These are phyloP conservation scores for Fusarium guadeloupense DNA, from an alignment of 2,329 filamentous ascomycete genomes.

Conservation along the genomic window DNA sequence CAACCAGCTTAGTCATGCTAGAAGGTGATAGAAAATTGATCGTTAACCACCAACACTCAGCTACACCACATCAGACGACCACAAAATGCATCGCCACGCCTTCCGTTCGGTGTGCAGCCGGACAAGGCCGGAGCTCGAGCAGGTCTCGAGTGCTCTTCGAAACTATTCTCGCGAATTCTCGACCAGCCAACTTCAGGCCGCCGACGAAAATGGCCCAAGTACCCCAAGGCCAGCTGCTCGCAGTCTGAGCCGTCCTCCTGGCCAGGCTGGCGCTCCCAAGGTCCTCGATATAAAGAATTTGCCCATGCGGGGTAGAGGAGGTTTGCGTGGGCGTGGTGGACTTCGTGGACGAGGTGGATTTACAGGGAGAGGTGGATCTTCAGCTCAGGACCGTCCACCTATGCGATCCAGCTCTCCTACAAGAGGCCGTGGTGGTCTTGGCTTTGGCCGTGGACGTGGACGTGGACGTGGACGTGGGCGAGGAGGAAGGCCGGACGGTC, in stretches of 20 bases:
- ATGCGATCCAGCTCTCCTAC: conserved; percentile 5
- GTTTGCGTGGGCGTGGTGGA: conserved; percentile 25
- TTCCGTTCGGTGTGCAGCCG: conserved; percentile 51
- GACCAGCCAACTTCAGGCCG: conserved; percentile 49
- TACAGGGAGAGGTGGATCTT: conserved; percentile 23
- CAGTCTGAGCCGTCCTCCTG: conserved; percentile 12
- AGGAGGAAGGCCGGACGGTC: conserved; percentile 20
- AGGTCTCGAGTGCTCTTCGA: conserved; percentile 45
- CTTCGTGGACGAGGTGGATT: conserved; percentile 17
- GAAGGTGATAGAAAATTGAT: conserved; percentile 37
- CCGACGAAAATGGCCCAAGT: conserved; percentile 40
- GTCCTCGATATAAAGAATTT: conserved; percentile 54
- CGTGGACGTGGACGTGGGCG: conserved; percentile 29
- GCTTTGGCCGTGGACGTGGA: conserved; percentile 21
- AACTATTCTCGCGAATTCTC: conserved; percentile 52
- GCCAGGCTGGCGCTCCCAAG: conserved; percentile 41
- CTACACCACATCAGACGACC: conserved; percentile 31
- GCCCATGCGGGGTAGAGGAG: conserved; percentile 38
- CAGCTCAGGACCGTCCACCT: conserved; percentile 19
- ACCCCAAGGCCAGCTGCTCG: conserved; percentile 38
- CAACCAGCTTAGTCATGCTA: conserved; percentile 39
- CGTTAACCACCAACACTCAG: conserved; percentile 13
- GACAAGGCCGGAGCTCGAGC: conserved; percentile 48
- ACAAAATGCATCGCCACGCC: conserved; percentile 51
- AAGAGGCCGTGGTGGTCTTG: conserved; percentile 30